phyloP scores from a whole-genome alignment of 768 basidiomycete species.

The Agaricus blazei region DNA sequence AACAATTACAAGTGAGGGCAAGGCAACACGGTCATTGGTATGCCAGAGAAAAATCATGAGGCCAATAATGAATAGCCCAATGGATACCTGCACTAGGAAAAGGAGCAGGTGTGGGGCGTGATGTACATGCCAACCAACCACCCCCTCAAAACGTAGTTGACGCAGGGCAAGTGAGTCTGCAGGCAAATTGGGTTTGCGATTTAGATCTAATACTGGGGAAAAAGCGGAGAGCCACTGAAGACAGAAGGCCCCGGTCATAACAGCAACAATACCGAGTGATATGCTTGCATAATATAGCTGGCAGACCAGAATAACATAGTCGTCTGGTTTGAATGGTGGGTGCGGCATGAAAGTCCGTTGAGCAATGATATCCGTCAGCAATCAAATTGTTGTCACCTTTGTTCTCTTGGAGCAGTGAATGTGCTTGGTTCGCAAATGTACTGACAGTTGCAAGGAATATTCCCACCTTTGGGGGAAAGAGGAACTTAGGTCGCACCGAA shows the following conservation, averaged over 20 bases:
- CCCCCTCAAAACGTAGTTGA: conserved; percentile 5
- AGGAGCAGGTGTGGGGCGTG: neutral
- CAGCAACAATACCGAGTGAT: neutral
- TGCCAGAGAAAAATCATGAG: conserved; percentile 4
- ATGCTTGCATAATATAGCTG: conserved; percentile 4
- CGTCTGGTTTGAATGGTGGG: neutral
- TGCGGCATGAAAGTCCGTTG: neutral
- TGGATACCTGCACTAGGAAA: conserved; percentile 1
- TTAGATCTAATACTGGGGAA: neutral
- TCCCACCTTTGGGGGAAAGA: neutral
- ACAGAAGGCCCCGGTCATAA: conserved; percentile 1
- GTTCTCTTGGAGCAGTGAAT: neutral
- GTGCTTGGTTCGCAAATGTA: neutral
- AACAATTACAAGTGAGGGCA: neutral
- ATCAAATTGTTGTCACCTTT: neutral
- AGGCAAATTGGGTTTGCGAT: neutral
- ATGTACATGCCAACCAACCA: conserved; percentile 1
- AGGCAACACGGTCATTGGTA: neutral
- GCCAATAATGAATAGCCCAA: conserved; percentile 5
- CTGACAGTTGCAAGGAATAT: conserved; percentile 5
- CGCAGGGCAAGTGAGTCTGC: conserved; percentile 1
- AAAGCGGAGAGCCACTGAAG: conserved; percentile 3
- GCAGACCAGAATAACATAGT: neutral
- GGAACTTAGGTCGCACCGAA: neutral
- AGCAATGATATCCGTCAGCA: neutral